phyloP scores from a whole-genome alignment of 2,329 filamentous ascomycete genomes.

The Colletotrichum tofieldiae region DNA sequence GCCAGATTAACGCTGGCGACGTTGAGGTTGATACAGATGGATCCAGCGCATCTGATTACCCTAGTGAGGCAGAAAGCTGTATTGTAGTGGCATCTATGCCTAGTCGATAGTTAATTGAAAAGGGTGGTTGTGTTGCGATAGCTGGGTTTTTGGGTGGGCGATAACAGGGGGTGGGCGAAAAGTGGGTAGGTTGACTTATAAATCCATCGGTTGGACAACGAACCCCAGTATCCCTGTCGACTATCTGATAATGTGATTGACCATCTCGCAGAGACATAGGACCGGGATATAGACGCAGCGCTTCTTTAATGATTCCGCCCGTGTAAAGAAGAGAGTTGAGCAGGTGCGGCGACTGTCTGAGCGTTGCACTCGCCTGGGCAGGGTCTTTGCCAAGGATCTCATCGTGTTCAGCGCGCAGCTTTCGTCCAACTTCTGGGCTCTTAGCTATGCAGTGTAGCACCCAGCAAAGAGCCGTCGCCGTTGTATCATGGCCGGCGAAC shows the following conservation, averaged over 20 bases:
- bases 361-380: conserved; percentile 50
- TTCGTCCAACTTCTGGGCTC: conserved; percentile 45
- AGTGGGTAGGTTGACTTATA: no score
- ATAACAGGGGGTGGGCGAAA: no score
- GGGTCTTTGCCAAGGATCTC: conserved; percentile 48
- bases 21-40: no score
- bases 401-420: conserved; percentile 50
- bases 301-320: conserved; percentile 69
- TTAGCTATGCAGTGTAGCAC: conserved; percentile 47
- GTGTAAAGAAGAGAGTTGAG: conserved; percentile 68
- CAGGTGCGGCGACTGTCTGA: conserved; percentile 59
- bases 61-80: no score
- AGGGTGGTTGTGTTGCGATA: no score
- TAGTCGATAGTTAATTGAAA: no score
- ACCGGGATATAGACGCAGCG: conserved; percentile 66
- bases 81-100: no score
- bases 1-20: no score
- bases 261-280: conserved; percentile 58
- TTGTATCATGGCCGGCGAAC: conserved; percentile 58
- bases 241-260: conserved; percentile 51
- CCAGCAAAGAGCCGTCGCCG: conserved; percentile 53
- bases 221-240: conserved; percentile 53
- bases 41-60: no score
- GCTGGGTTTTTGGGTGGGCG: no score
- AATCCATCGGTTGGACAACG: conserved; percentile 55